These are phyloP conservation scores for Lecanoromycetidae sp. DNA, from an alignment of 2,329 filamentous ascomycete genomes.

Conservation along the genomic window DNA sequence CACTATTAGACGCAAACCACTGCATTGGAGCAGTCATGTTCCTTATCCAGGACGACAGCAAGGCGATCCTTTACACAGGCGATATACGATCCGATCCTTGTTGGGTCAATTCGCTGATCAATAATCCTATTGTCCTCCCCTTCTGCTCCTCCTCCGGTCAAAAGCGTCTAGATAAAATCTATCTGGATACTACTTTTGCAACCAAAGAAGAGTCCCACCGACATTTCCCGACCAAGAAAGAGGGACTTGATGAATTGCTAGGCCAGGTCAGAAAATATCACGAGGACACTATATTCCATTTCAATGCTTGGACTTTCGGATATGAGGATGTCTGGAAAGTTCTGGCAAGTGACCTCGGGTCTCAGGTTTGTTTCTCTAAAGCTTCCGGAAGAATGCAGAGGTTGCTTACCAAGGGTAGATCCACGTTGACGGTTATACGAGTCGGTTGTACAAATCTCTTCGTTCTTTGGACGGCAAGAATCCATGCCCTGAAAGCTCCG, in stretches of 20 bases:
- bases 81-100: slow-evolving; percentile 77
- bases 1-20: slow-evolving; percentile 77
- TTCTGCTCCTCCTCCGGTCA: slow-evolving; percentile 59
- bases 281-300: slow-evolving; percentile 63
- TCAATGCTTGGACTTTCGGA: slow-evolving; percentile 83
- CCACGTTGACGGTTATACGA: slow-evolving; percentile 74
- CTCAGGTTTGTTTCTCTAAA: slow-evolving; percentile 36
- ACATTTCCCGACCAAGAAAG: slow-evolving; percentile 52
- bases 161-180: slow-evolving; percentile 64
- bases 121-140: slow-evolving; percentile 62
- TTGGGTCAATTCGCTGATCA: slow-evolving; percentile 64
- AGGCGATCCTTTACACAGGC: slow-evolving; percentile 74
- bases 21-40: slow-evolving; percentile 90
- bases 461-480: slow-evolving; percentile 32
- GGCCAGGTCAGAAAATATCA: slow-evolving; percentile 57
- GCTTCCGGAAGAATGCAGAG: background rate
- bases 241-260: slow-evolving; percentile 64
- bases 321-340: slow-evolving; percentile 90
- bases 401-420: slow-evolving; percentile 36
- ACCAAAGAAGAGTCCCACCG: slow-evolving; percentile 37
- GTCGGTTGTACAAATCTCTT: slow-evolving; percentile 57
- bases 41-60: slow-evolving; percentile 61
- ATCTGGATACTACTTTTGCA: slow-evolving; percentile 77
- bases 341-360: slow-evolving; percentile 56
- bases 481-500: slow-evolving; percentile 47